A percentile compares a stretch with the other conserved stretches of the same genome.
phyloP scores from a whole-genome alignment of 305 asterid genomes.

The Fraxinus dipetala region DNA sequence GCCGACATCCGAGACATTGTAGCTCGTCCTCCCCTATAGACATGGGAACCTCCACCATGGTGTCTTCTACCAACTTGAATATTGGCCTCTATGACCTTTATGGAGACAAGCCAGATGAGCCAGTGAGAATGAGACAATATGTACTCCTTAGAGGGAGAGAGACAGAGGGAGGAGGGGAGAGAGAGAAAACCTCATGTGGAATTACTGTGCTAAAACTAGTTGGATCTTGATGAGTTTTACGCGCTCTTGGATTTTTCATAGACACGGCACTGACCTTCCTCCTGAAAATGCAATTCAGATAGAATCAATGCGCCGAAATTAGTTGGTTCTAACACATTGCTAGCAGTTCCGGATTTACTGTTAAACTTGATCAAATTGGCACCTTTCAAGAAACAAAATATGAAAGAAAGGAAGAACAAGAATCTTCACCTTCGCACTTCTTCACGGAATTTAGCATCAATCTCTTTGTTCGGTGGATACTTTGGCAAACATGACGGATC shows the following conservation, averaged over 20 bases:
- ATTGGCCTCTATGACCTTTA: constrained; percentile 48
- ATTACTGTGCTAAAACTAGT: constrained; percentile 43
- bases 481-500: constrained; percentile 76
- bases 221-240: constrained; percentile 53
- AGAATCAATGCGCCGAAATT: neutral
- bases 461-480: constrained; percentile 91
- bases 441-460: constrained; percentile 82
- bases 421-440: constrained; percentile 57
- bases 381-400: neutral
- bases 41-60: constrained; percentile 28
- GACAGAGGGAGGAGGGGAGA: constrained; percentile 2
- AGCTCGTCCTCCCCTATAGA: constrained; percentile 42
- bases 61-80: constrained; percentile 34
- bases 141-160: neutral
- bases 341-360: neutral
- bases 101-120: neutral
- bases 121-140: neutral
- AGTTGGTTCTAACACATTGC: neutral
- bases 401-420: constrained; percentile 4
- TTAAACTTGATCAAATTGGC: neutral
- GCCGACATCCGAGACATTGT: constrained; percentile 36
- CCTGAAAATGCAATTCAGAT: constrained; percentile 37
- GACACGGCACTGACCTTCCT: constrained; percentile 39
- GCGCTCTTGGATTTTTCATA: constrained; percentile 49
- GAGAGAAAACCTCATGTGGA: constrained; percentile 53